These are phyloP conservation scores for Wickerhamomyces silvicola DNA, from an alignment of 805 yeast genomes.

Conservation along the genomic window DNA sequence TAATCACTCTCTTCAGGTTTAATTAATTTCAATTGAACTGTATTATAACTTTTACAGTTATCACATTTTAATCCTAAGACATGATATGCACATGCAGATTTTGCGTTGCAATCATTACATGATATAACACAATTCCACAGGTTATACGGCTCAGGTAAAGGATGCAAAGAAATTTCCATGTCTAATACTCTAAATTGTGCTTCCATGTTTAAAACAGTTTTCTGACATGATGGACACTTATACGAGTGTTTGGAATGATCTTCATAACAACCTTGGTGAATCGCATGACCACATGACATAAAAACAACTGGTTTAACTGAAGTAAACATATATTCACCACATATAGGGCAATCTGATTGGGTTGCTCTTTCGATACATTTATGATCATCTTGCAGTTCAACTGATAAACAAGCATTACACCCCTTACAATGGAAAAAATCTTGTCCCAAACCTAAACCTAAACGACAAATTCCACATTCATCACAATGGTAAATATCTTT, in stretches of 20 bases:
- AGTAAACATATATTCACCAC: slow-evolving; percentile 86
- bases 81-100: slow-evolving; percentile 69
- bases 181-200: slow-evolving; percentile 83
- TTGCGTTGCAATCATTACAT: slow-evolving; percentile 86
- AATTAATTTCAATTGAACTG: slow-evolving; percentile 61
- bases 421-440: slow-evolving; percentile 89
- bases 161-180: slow-evolving; percentile 69
- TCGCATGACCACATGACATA: slow-evolving; percentile 92
- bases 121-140: slow-evolving; percentile 69
- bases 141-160: slow-evolving; percentile 73
- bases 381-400: slow-evolving; percentile 71
- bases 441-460: slow-evolving; percentile 81
- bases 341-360: slow-evolving; percentile 87
- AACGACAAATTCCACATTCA: slow-evolving; percentile 86
- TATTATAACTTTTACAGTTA: slow-evolving; percentile 83
- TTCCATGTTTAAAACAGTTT: slow-evolving; percentile 81
- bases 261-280: slow-evolving; percentile 78
- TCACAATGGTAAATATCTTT: slow-evolving; percentile 89
- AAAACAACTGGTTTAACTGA: slow-evolving; percentile 79
- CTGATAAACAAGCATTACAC: slow-evolving; percentile 83
- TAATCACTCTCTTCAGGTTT: slow-evolving; percentile 54
- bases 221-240: slow-evolving; percentile 87
- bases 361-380: slow-evolving; percentile 83
- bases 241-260: slow-evolving; percentile 78
- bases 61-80: slow-evolving; percentile 83